Evolutionary conservation across 805 yeast genomes (phyloP).

Genomic region (Cyberlindnera japonica): DNA sequence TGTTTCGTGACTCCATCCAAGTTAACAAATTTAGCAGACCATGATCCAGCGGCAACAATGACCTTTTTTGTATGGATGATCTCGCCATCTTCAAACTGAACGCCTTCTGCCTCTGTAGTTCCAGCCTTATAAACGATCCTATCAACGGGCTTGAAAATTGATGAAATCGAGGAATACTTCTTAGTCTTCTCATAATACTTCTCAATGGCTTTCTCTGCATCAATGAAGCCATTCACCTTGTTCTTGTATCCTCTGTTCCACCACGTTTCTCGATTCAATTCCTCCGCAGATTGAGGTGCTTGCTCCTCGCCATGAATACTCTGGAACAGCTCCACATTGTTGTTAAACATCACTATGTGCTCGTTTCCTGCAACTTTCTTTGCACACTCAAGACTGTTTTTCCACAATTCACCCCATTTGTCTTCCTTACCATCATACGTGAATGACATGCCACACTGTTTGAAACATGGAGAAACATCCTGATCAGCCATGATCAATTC

Average conservation of each 20-base stretch:
- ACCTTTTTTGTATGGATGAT: conserved; percentile 8
- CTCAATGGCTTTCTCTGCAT: conserved; percentile 13
- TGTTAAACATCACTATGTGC: conserved; percentile 1
- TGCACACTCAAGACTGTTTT: background rate
- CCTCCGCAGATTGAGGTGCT: background rate
- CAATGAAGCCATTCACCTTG: conserved; percentile 14
- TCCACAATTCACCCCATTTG: conserved; percentile 9
- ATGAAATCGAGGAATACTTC: conserved; percentile 4
- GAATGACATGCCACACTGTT: conserved; percentile 17
- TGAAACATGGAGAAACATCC: conserved; percentile 10
- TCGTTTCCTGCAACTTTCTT: background rate
- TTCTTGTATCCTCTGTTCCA: conserved; percentile 19
- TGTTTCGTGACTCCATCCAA: conserved; percentile 10
- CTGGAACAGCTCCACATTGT: conserved; percentile 4
- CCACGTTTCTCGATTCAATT: conserved; percentile 21
- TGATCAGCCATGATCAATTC: conserved; percentile 11
- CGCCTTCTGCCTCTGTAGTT: conserved; percentile 17
- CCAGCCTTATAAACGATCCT: conserved; percentile 7
- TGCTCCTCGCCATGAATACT: conserved; percentile 6
- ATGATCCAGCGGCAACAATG: conserved; percentile 20
- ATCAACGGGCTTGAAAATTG: conserved; percentile 14
- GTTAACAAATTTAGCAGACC: conserved; percentile 18
- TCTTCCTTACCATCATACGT: conserved; percentile 9
- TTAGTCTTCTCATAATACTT: conserved; percentile 16
- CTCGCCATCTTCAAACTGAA: conserved; percentile 10